Evolutionary conservation across 306 rosid species (phyloP), one percentile per base, ranked within the genome.

Genomic region (Sicyos baderoa): DNA sequence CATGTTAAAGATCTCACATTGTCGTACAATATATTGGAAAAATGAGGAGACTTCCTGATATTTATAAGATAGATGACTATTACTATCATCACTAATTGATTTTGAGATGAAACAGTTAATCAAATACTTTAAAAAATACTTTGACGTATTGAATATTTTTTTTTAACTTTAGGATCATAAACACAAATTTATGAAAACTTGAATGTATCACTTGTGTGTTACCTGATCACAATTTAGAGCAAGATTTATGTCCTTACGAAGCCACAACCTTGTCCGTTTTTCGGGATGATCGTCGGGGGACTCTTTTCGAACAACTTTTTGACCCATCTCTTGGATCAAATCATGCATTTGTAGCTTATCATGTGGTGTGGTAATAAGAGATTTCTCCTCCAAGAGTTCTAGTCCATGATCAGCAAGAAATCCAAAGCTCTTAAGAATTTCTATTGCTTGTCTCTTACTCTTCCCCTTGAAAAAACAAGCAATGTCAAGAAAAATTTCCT

Each of bases 341-440:
- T 76, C 79, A 70, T 76, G 79, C 75, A 70, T 76, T 74, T 67
- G 72, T 57, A 76, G 4, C 55, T 70, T 37, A 1, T 52, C 47
- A 35, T 70, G 64, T 12, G 66, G 55, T 3, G 45, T 22, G 7
- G 64, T 59, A 17, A 76, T 18, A 3, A 74, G 63, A 23, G 75
- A 70, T 9, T 76, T 76, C 4, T 69, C 16, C 4, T 68, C 25
- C 32, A 76, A 72, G 5, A 16, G 23, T 5, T 1, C 13, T 1
- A 76, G 21, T n/a, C 75, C 79, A 15, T 9, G 21, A 16, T 5
- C 10, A 3, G 79, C 68, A 59, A 1, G 35, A 51, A 76, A 70
- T n/a, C 44, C 51, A n/a, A 70, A 75, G 40, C 51, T 40, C 14
- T 17, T 15, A 2, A 75, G 22, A 25, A 67, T 4, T 55, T 66